These are phyloP conservation scores for Tritrichomonas musculus DNA, from an alignment of 208 protist genomes.

Conservation along the genomic window DNA sequence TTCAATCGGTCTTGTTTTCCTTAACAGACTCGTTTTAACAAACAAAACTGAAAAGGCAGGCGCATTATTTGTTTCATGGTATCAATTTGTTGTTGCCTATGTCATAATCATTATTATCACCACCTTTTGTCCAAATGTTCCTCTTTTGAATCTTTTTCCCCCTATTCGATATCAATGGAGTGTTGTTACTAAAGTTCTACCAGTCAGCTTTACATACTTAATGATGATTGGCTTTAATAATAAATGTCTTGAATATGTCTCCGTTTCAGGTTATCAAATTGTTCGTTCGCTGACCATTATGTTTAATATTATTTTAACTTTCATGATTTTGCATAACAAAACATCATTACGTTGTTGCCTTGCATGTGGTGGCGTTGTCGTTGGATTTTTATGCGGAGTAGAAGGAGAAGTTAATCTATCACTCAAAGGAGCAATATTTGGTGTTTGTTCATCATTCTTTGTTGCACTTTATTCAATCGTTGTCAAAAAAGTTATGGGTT, in stretches of 20 bases:
- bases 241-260: conserved; percentile 61
- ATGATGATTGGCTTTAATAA: conserved; percentile 66
- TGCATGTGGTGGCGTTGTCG: conserved; percentile 52
- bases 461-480: conserved; percentile 57
- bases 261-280: conserved; percentile 62
- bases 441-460: conserved; percentile 54
- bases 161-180: not conserved
- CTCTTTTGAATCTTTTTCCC: conserved; percentile 33
- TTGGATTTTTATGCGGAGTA: conserved; percentile 58
- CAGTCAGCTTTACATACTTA: conserved; percentile 56
- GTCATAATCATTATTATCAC: not conserved
- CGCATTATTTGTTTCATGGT: not conserved
- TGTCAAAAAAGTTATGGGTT: conserved; percentile 51
- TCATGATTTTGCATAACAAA: conserved; percentile 46
- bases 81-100: conserved; percentile 30
- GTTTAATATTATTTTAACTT: conserved; percentile 59
- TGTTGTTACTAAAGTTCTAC: conserved; percentile 47
- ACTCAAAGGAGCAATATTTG: conserved; percentile 49
- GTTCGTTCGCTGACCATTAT: conserved; percentile 57
- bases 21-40: conserved; percentile 50
- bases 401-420: conserved; percentile 50
- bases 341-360: conserved; percentile 42
- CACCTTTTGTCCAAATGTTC: conserved; percentile 18
- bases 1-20: conserved; percentile 48
- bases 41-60: conserved; percentile 16